Conservation (phyloP, 2,329 filamentous ascomycete genomes). For the Fonsecaea monophora region DNA sequence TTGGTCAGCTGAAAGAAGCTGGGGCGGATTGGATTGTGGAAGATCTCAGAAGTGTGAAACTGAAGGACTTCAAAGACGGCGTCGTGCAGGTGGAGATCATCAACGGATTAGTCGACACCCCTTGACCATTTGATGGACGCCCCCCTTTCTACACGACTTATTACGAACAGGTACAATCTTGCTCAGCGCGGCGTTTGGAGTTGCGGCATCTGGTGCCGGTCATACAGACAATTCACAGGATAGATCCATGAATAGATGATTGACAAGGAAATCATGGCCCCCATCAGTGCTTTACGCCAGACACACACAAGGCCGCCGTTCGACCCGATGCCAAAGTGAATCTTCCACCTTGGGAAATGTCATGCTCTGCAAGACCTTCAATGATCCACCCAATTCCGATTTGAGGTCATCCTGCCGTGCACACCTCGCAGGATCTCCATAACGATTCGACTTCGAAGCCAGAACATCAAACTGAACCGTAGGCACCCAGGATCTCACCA, state of each 20-base stretch:
- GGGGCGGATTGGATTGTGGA: slow-evolving; percentile 87
- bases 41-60: slow-evolving; percentile 75
- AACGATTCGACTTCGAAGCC: not conserved
- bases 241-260: not conserved
- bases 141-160: not conserved
- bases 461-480: not conserved
- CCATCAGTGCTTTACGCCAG: not conserved
- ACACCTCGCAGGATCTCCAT: not conserved
- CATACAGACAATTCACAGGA: not conserved
- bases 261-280: not conserved
- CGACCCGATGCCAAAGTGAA: not conserved
- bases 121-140: not conserved
- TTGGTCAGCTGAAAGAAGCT: slow-evolving; percentile 73
- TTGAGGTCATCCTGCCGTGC: not conserved
- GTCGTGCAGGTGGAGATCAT: slow-evolving; percentile 35
- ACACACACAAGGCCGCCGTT: not conserved
- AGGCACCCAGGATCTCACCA: too few species aligned
- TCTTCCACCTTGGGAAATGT: not conserved
- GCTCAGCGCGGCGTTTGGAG: slow-evolving; percentile 26
- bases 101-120: slow-evolving; percentile 31
- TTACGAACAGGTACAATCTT: not conserved
- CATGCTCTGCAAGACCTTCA: not conserved
- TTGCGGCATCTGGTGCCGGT: not conserved
- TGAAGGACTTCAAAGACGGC: slow-evolving; percentile 51
- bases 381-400: not conserved